A percentile compares a stretch with the other conserved stretches of the same genome.
Conservation (phyloP, 805 yeast species). For the Suhomyces pyralidae region DNA sequence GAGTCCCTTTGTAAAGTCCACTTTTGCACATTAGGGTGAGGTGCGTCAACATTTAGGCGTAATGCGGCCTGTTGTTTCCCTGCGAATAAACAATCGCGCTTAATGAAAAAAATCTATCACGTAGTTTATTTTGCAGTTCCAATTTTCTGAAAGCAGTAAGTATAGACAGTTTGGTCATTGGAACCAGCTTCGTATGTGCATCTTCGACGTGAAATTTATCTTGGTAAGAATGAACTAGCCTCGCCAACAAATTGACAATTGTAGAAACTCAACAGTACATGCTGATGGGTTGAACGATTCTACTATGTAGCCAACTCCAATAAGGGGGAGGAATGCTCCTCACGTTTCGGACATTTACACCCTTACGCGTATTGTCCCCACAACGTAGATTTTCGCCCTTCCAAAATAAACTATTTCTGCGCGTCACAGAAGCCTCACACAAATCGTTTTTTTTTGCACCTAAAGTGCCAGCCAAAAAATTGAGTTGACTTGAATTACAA, state of each 20-base stretch:
- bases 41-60: background rate
- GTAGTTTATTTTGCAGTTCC: background rate
- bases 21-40: background rate
- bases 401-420: background rate
- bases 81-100: background rate
- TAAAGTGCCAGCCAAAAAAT: background rate
- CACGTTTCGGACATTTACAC: background rate
- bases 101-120: background rate
- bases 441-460: conserved; percentile 1
- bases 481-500: background rate
- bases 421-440: background rate
- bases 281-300: background rate
- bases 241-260: background rate
- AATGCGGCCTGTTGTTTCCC: background rate
- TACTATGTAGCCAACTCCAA: background rate
- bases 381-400: background rate
- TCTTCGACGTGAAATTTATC: background rate
- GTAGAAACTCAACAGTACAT: background rate
- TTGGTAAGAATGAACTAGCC: background rate
- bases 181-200: background rate
- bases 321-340: background rate
- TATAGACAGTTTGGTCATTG: background rate
- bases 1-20: background rate
- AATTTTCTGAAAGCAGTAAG: background rate
- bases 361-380: conserved; percentile 1